Evolutionary conservation across 768 basidiomycete genomes (phyloP).

Genomic region (Gyrodon lividus): DNA sequence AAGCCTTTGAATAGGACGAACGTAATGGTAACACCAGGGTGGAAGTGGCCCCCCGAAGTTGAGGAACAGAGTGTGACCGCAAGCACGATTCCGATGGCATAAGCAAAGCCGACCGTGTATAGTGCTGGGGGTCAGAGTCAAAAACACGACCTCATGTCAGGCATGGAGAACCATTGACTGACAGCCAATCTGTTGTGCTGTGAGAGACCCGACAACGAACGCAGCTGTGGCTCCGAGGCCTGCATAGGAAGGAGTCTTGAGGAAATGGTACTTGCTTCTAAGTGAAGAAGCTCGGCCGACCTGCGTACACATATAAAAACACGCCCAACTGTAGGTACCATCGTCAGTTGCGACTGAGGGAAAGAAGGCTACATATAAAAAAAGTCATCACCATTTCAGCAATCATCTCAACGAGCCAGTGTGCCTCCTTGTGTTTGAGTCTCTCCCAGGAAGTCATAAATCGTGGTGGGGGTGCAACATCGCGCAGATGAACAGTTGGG

Average conservation of each 20-base stretch:
- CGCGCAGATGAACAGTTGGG: constrained; percentile 38
- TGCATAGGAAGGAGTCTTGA: constrained; percentile 12
- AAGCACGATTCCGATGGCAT: constrained; percentile 58
- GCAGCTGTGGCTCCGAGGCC: constrained; percentile 57
- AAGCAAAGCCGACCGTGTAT: constrained; percentile 56
- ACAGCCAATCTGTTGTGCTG: constrained; percentile 49
- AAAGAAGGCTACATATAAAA: background rate
- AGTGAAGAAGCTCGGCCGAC: constrained; percentile 25
- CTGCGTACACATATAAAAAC: constrained; percentile 59
- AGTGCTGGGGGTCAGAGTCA: constrained; percentile 39
- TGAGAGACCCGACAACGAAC: constrained; percentile 47
- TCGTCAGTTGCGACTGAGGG: constrained; percentile 1
- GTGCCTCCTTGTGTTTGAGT: constrained; percentile 43
- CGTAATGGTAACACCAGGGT: constrained; percentile 59
- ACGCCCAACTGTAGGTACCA: constrained; percentile 47
- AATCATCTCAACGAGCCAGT: constrained; percentile 56
- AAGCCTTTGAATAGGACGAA: constrained; percentile 53
- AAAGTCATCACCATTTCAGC: constrained; percentile 52
- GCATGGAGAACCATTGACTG: constrained; percentile 22
- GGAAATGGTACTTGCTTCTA: background rate
- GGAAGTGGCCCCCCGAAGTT: constrained; percentile 66
- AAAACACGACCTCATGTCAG: background rate
- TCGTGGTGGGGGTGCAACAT: constrained; percentile 39
- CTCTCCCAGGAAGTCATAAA: constrained; percentile 52
- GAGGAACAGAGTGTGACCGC: constrained; percentile 51